Conservation (phyloP, 495 filamentous ascomycete genomes). For the Patellaria atrata region DNA sequence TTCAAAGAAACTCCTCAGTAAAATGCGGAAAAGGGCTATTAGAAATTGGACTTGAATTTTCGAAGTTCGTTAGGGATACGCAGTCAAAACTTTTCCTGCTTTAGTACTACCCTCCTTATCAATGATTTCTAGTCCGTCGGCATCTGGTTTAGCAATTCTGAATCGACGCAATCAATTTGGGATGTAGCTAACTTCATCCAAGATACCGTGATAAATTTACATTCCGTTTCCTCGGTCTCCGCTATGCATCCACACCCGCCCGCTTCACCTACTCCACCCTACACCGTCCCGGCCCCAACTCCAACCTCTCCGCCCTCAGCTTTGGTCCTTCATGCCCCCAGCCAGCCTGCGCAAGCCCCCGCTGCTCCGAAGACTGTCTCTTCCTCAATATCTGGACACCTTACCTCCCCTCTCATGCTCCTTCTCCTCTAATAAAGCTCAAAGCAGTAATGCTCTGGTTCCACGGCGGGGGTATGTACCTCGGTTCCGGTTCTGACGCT, state of each 20-base stretch:
- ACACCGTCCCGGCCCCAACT: constrained; percentile 11
- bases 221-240: constrained; percentile 31
- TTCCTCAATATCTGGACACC: constrained; percentile 32
- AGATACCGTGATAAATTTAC: constrained; percentile 28
- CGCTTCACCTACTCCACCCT: constrained; percentile 25
- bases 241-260: constrained; percentile 27
- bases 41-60: too few relatives aligned
- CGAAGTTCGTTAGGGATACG: too few relatives aligned
- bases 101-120: too few relatives aligned
- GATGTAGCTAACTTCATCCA: too few relatives aligned
- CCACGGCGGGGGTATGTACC: constrained; percentile 27
- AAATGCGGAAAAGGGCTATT: too few relatives aligned
- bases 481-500: constrained; percentile 26
- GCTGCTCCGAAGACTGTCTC: constrained; percentile 27
- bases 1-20: too few relatives aligned
- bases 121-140: too few relatives aligned
- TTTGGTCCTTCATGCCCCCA: constrained; percentile 2
- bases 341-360: too few relatives aligned
- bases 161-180: too few relatives aligned
- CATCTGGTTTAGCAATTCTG: too few relatives aligned
- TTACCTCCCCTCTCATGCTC: constrained; percentile 20
- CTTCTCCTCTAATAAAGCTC: constrained; percentile 12
- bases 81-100: too few relatives aligned
- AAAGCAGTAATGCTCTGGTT: constrained; percentile 29
- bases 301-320: neutral